Evolutionary conservation across 805 yeast genomes (phyloP).

Genomic region (Metschnikowia peoriensis): DNA sequence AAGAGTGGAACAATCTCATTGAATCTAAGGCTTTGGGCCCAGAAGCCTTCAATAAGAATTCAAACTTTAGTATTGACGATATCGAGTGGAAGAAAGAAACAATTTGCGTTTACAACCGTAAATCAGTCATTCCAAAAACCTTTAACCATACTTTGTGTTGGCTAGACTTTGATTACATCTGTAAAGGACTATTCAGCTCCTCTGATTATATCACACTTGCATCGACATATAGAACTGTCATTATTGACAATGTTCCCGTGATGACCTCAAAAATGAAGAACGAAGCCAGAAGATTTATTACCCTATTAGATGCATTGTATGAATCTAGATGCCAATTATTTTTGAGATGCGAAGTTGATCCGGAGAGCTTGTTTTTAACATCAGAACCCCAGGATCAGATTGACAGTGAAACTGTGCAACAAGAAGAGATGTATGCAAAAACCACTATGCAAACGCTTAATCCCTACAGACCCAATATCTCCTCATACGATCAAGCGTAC

Average conservation of each 20-base stretch:
- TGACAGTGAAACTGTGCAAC: constrained; percentile 48
- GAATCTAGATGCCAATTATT: constrained; percentile 64
- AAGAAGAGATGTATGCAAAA: constrained; percentile 68
- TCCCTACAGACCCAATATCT: constrained; percentile 69
- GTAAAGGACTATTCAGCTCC: constrained; percentile 57
- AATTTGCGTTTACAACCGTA: constrained; percentile 57
- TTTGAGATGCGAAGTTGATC: constrained; percentile 47
- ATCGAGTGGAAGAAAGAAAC: constrained; percentile 23
- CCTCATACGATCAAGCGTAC: constrained; percentile 55
- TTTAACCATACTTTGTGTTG: constrained; percentile 39
- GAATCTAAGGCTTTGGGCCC: constrained; percentile 18
- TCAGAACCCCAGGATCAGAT: constrained; percentile 29
- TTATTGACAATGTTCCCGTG: constrained; percentile 61
- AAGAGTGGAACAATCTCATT: constrained; percentile 37
- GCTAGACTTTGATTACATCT: constrained; percentile 52
- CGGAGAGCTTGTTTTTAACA: constrained; percentile 63
- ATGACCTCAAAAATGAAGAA: constrained; percentile 56
- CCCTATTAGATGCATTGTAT: constrained; percentile 65
- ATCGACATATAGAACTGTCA: constrained; percentile 53
- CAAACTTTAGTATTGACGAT: constrained; percentile 4
- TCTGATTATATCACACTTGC: constrained; percentile 71
- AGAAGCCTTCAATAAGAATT: background rate
- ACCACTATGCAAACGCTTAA: constrained; percentile 57
- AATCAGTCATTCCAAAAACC: constrained; percentile 45
- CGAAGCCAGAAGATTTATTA: constrained; percentile 67